These are phyloP conservation scores for Ramularia endophylla DNA, from an alignment of 2,329 filamentous ascomycete species.

Conservation along the genomic window DNA sequence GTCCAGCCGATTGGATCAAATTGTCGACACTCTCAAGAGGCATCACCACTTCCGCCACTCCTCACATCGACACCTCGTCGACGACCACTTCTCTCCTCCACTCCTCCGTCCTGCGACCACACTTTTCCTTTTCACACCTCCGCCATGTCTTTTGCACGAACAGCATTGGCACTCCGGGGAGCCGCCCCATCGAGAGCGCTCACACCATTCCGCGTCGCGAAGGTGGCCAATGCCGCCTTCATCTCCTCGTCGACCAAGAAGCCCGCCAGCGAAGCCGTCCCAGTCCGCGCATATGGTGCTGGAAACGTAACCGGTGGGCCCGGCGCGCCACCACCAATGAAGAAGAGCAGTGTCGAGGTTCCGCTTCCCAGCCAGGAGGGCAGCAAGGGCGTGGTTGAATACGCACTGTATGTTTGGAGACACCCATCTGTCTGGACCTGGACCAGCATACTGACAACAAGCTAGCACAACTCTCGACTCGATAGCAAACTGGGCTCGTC, in stretches of 20 bases:
- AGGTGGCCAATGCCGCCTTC: slow-evolving; percentile 49
- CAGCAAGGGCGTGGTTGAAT: slow-evolving; percentile 76
- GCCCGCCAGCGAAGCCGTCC: slow-evolving; percentile 49
- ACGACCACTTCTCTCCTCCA: not conserved
- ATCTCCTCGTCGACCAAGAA: slow-evolving; percentile 62
- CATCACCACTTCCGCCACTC: too few species aligned
- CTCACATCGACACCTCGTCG: slow-evolving; percentile 3
- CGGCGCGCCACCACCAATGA: slow-evolving; percentile 47
- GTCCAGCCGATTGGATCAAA: too few species aligned
- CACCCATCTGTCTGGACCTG: too few species aligned
- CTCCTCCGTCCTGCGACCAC: not conserved
- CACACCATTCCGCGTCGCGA: slow-evolving; percentile 53
- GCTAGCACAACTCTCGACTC: slow-evolving; percentile 75
- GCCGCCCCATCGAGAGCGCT: slow-evolving; percentile 61
- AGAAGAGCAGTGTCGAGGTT: slow-evolving; percentile 61
- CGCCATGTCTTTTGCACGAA: slow-evolving; percentile 45
- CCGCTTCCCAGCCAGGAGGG: slow-evolving; percentile 70
- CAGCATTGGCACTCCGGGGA: slow-evolving; percentile 54
- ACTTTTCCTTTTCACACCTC: slow-evolving; percentile 17
- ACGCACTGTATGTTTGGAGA: slow-evolving; percentile 71
- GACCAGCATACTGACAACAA: too few species aligned
- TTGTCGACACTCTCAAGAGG: too few species aligned
- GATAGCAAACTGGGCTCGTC: slow-evolving; percentile 76
- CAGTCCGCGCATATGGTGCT: slow-evolving; percentile 15
- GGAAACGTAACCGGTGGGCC: slow-evolving; percentile 49